Evolutionary conservation across 2,329 filamentous ascomycete genomes (phyloP).

Genomic region (Beauveria varroae): DNA sequence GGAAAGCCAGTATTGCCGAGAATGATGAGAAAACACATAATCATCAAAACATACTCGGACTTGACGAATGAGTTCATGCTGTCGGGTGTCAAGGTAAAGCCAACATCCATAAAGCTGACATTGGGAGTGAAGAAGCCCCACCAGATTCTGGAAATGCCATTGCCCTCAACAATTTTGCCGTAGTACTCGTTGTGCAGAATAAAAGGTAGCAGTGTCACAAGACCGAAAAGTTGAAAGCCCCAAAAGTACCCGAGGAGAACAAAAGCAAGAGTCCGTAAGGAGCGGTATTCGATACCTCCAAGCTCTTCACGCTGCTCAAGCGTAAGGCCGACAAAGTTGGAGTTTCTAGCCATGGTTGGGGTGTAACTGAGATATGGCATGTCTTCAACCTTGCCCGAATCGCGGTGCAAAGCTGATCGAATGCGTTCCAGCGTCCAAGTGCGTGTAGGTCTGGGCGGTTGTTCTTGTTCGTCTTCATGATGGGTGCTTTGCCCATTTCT

Average conservation of each 20-base stretch:
- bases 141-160: constrained; percentile 65
- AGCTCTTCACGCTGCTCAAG: constrained; percentile 91
- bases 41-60: constrained; percentile 65
- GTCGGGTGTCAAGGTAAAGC: constrained; percentile 83
- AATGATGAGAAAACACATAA: constrained; percentile 81
- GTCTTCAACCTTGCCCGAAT: constrained; percentile 37
- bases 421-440: constrained; percentile 52
- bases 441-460: constrained; percentile 13
- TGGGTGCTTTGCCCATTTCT: constrained; percentile 28
- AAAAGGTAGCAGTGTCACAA: constrained; percentile 72
- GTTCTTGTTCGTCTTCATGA: constrained; percentile 23
- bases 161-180: constrained; percentile 53
- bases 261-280: constrained; percentile 74
- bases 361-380: constrained; percentile 93
- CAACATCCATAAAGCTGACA: constrained; percentile 91
- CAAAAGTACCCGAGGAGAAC: constrained; percentile 76
- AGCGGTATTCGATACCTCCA: constrained; percentile 92
- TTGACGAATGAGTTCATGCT: constrained; percentile 87
- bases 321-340: constrained; percentile 78
- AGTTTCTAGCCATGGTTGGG: constrained; percentile 88
- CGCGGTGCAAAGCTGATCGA: constrained; percentile 46
- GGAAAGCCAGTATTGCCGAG: constrained; percentile 95
- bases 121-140: constrained; percentile 88
- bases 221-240: constrained; percentile 70
- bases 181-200: constrained; percentile 60